phyloP scores from a whole-genome alignment of 2,329 filamentous ascomycete species.

The Diplodia sapinea region DNA sequence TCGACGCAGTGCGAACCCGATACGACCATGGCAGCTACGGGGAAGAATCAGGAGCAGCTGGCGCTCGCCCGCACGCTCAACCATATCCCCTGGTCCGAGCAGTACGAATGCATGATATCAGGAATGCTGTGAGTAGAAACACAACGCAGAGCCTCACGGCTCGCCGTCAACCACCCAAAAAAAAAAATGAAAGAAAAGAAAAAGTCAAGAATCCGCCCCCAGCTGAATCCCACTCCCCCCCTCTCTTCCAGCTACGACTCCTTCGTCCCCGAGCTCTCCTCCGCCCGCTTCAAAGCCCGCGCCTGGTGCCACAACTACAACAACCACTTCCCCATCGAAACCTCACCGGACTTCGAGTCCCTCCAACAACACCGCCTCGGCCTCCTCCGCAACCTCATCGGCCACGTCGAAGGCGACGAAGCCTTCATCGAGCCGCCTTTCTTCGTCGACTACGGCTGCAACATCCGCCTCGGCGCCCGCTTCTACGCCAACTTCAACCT shows the following conservation, averaged over 20 bases:
- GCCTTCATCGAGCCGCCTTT: conserved; percentile 67
- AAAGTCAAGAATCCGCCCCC: background rate
- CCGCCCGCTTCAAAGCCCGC: conserved; percentile 61
- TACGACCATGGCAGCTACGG: conserved; percentile 45
- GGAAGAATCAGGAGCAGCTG: conserved; percentile 53
- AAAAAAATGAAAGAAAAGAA: background rate
- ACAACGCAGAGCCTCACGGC: background rate
- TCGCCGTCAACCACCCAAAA: background rate
- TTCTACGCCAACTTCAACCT: conserved; percentile 69
- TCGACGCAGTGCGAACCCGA: background rate
- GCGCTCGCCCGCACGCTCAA: conserved; percentile 56
- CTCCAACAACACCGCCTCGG: conserved; percentile 39
- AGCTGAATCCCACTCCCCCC: background rate
- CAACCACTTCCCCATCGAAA: conserved; percentile 47
- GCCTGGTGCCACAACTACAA: conserved; percentile 65
- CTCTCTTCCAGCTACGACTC: conserved; percentile 55
- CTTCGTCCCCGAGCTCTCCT: conserved; percentile 55
- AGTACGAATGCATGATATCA: conserved; percentile 70
- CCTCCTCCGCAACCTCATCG: conserved; percentile 41
- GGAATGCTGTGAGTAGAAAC: conserved; percentile 60
- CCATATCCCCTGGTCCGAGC: conserved; percentile 63
- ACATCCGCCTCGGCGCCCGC: conserved; percentile 64
- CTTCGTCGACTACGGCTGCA: conserved; percentile 69
- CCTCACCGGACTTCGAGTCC: conserved; percentile 38
- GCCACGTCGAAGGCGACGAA: conserved; percentile 42